These are phyloP conservation scores for Coemansia sp. DNA, from an alignment of 192 early-diverging fungal species.

Conservation along the genomic window DNA sequence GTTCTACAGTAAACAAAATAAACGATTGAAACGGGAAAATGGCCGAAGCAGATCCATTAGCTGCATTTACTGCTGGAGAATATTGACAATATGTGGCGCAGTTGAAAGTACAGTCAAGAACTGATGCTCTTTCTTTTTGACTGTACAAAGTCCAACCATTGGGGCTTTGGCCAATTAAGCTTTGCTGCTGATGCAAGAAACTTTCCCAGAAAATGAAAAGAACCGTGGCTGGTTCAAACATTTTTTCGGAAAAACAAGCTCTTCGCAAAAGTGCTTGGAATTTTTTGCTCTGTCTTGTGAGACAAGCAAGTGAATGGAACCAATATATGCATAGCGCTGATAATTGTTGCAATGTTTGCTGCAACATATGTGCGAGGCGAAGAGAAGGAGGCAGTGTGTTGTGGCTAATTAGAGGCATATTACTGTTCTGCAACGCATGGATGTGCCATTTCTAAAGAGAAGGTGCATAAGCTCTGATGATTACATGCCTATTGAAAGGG, in stretches of 20 bases:
- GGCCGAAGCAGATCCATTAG: background rate
- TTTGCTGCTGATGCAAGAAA: background rate
- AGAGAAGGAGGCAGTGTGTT: background rate
- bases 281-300: background rate
- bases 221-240: background rate
- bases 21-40: too few species aligned
- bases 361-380: background rate
- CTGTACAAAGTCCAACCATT: background rate
- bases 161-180: background rate
- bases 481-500: too few species aligned
- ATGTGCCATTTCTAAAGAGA: background rate
- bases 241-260: too few species aligned
- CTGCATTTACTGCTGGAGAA: background rate
- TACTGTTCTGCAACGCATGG: background rate
- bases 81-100: background rate
- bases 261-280: background rate
- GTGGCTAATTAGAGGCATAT: slow-evolving; percentile 2
- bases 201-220: background rate
- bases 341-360: background rate
- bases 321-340: slow-evolving; percentile 4
- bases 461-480: background rate
- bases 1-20: slow-evolving; percentile 26
- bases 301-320: background rate
- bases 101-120: background rate
- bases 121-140: background rate